Evolutionary conservation across 257 asterid genomes (phyloP), one percentile per base, ranked within the genome.

Genomic region (Solanum corneliomulleri): DNA sequence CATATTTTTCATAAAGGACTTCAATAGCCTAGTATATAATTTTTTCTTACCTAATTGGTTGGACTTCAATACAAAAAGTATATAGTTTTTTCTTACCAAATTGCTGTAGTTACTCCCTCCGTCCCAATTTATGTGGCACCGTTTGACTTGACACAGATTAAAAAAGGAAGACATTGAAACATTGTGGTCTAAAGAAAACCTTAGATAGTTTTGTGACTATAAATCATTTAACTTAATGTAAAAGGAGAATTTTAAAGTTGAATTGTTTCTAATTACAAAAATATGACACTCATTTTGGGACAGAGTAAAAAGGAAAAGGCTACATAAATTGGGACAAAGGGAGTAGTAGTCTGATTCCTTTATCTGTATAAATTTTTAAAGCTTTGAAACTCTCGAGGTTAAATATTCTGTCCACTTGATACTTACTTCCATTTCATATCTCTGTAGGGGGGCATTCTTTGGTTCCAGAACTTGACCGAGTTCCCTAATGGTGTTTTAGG

Each of bases 381-480:
- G 7, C 7, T 29, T 45, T 27, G 44, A 37, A 39, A 66, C 49
- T 66, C 62, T 39, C 69, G 7, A 25, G 80, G 66, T 84, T 21
- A 56, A 64, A 41, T 52, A 31, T 6, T 62, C 23, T 62, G 77
- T 16, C 41, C 16, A 41, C 87, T 62, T 42, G 77, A 15, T 84
- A 60, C 77, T 64, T 42, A 37, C 35, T 69, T 81, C 82, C 85
- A 66, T 68, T 42, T 52, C 37, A 9, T 49, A 71, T 82, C 23
- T 13, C 31, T 23, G 33, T 82, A 97, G 99, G 99, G 99, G 74
- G 99, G 99, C 52, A 69, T 86, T 66, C 89, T 96, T 71, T 97
- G 99, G 99, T 97, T 97, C 92, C 96, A 93, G 90, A 92, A 96
- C 89, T 92, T 97, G 93, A 93, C 95, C 21, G 98, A 94, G 81